Conservation (phyloP, 148 eudicot species). For the Dysphania ambrosioides region DNA sequence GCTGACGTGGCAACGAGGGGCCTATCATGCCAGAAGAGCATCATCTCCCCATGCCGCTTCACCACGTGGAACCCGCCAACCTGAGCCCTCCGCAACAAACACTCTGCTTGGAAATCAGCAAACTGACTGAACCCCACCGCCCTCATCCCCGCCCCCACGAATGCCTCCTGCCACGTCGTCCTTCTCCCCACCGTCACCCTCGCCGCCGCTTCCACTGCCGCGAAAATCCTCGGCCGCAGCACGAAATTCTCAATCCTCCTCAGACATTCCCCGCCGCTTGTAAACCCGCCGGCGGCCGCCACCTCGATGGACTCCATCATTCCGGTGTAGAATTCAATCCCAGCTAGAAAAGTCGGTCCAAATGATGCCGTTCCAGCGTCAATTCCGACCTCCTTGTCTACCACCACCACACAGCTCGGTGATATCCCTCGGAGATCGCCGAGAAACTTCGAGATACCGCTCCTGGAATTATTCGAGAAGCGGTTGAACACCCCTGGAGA, state of each 20-base stretch:
- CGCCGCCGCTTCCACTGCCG: conserved; percentile 62
- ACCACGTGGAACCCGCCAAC: conserved; percentile 87
- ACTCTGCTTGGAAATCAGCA: conserved; percentile 86
- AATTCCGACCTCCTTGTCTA: conserved; percentile 59
- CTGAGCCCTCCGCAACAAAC: conserved; percentile 63
- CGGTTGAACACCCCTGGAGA: conserved; percentile 62
- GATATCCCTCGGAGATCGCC: conserved; percentile 54
- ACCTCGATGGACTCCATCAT: conserved; percentile 81
- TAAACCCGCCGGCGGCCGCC: conserved; percentile 37
- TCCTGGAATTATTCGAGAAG: conserved; percentile 37
- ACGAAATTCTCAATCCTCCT: conserved; percentile 62
- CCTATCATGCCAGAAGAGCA: conserved; percentile 84
- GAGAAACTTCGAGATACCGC: conserved; percentile 40
- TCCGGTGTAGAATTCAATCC: conserved; percentile 70
- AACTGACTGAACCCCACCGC: conserved; percentile 73
- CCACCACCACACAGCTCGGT: conserved; percentile 62
- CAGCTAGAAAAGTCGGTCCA: conserved; percentile 48
- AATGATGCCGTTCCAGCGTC: conserved; percentile 57
- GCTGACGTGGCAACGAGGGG: conserved; percentile 81
- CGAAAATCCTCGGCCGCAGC: conserved; percentile 67
- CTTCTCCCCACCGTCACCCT: conserved; percentile 42
- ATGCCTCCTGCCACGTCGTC: conserved; percentile 67
- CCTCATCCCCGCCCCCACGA: conserved; percentile 56
- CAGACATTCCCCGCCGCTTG: conserved; percentile 55
- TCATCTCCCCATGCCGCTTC: conserved; percentile 79